Evolutionary conservation across 306 rosid genomes (phyloP), one percentile per base, ranked within the genome.

Genomic region (Styphnolobium japonicum): DNA sequence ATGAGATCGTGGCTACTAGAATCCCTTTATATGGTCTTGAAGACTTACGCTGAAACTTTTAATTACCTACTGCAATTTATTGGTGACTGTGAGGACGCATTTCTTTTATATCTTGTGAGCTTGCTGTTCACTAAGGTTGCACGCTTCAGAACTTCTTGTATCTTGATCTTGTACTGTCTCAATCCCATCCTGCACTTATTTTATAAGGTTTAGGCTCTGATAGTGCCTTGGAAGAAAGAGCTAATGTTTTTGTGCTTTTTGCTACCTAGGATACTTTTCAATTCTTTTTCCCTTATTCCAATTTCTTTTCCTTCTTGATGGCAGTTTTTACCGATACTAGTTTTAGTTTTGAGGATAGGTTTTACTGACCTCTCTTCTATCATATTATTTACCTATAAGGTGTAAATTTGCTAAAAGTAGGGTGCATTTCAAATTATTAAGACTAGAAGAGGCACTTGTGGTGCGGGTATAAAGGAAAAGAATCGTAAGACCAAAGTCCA

Each of bases 281-380:
- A 27, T 68, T 52, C 19, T 69, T 71, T 58, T 58, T 67, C 58
- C 25, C 48, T 68, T 16, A 36, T 58, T 23, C 31, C 43, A 15
- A n/a, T 43, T 58, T 43, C 9, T 31, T 22, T 43, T 33, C 25
- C 52, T 43, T 70, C 22, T 36, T 33, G 37, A 40, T 23, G 42
- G n/a, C 23, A 45, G 3, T 25, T 71, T 52, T 51, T 64, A 64
- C 3, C n/a, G 37, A 67, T 63, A 43, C 46, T 29, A 70, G 3
- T 80, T 80, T 23, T 79, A n/a, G 72, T 22, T n/a, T 51, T 15
- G 55, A 36, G 53, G 39, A 79, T 58, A 68, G 62, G 46, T 22
- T 58, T 55, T 78, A 22, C 71, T 46, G 62, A 18, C 7, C 40
- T 76, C 42, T 29, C 49, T 68, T 43, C 51, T 31, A 56, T 31